A percentile compares a stretch with the other conserved stretches of the same genome.
phyloP scores from a whole-genome alignment of 805 yeast species.

The Scheffersomyces lignosus region DNA sequence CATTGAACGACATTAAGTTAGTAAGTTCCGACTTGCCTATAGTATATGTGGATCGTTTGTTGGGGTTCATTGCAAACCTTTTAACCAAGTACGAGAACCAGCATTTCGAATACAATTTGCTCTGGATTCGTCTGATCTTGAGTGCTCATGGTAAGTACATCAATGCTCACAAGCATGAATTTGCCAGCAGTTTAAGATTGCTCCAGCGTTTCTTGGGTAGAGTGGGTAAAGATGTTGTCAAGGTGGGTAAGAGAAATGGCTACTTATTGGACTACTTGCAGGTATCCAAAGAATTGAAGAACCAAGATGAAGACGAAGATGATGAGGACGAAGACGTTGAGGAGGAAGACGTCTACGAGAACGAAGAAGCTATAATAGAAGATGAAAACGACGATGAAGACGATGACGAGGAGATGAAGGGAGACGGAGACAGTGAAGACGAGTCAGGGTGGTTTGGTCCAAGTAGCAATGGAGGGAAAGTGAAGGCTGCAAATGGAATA shows the following conservation, averaged over 20 bases:
- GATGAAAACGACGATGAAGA: slow-evolving; percentile 29
- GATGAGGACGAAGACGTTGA: slow-evolving; percentile 14
- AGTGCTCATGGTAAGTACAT: slow-evolving; percentile 78
- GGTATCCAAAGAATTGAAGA: slow-evolving; percentile 5
- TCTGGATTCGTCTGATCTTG: slow-evolving; percentile 76
- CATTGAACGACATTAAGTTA: slow-evolving; percentile 66
- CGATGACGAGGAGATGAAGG: too few relatives aligned
- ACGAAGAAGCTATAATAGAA: slow-evolving; percentile 18
- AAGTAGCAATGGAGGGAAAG: too few relatives aligned
- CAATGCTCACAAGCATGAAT: slow-evolving; percentile 57
- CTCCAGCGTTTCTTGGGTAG: slow-evolving; percentile 74
- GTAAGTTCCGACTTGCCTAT: slow-evolving; percentile 71
- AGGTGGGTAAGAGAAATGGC: slow-evolving; percentile 52
- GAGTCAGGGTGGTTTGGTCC: too few relatives aligned
- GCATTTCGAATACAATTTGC: slow-evolving; percentile 79
- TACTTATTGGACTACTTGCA: slow-evolving; percentile 55
- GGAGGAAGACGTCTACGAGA: slow-evolving; percentile 18
- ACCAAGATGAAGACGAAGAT: slow-evolving; percentile 18
- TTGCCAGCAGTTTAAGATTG: slow-evolving; percentile 63
- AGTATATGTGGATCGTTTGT: slow-evolving; percentile 67
- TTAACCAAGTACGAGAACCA: slow-evolving; percentile 58
- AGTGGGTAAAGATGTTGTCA: slow-evolving; percentile 71
- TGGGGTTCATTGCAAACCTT: slow-evolving; percentile 68
- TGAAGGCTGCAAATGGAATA: too few relatives aligned
- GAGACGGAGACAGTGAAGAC: too few relatives aligned